Conservation (phyloP, 768 basidiomycete species). For the Rhizopogon vesiculosus region DNA sequence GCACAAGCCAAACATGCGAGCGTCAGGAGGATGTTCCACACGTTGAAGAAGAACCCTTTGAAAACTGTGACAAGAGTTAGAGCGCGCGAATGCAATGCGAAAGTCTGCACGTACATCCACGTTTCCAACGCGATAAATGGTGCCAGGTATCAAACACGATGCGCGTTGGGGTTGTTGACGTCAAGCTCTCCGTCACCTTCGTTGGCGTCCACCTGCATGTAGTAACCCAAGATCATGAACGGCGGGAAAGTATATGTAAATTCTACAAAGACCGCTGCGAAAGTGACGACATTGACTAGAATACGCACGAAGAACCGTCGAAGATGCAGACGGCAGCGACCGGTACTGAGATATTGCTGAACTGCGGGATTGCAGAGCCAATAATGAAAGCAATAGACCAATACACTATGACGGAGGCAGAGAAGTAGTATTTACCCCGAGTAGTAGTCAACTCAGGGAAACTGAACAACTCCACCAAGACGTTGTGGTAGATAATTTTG, state of each 20-base stretch:
- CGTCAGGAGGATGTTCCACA: constrained; percentile 44
- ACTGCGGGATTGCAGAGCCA: constrained; percentile 56
- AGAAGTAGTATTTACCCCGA: constrained; percentile 25
- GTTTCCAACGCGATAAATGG: constrained; percentile 22
- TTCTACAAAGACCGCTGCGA: constrained; percentile 26
- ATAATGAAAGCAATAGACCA: constrained; percentile 43
- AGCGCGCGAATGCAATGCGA: not conserved
- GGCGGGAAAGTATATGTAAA: constrained; percentile 38
- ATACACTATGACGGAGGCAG: constrained; percentile 16
- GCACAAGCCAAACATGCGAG: constrained; percentile 46
- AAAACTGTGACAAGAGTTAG: constrained; percentile 11
- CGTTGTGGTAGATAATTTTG: constrained; percentile 52
- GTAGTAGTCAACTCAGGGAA: constrained; percentile 45
- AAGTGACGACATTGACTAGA: constrained; percentile 32
- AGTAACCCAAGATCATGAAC: constrained; percentile 27
- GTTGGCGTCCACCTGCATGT: constrained; percentile 25
- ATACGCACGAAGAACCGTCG: constrained; percentile 23
- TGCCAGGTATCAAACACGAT: constrained; percentile 27
- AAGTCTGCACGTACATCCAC: constrained; percentile 19
- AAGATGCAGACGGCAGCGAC: constrained; percentile 59
- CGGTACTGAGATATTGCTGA: constrained; percentile 48
- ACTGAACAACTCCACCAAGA: constrained; percentile 44
- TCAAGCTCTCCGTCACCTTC: constrained; percentile 19
- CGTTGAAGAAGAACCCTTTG: constrained; percentile 39
- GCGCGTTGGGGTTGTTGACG: constrained; percentile 18